Evolutionary conservation across 2,329 filamentous ascomycete species (phyloP).

Genomic region (Verticillium alfalfae): DNA sequence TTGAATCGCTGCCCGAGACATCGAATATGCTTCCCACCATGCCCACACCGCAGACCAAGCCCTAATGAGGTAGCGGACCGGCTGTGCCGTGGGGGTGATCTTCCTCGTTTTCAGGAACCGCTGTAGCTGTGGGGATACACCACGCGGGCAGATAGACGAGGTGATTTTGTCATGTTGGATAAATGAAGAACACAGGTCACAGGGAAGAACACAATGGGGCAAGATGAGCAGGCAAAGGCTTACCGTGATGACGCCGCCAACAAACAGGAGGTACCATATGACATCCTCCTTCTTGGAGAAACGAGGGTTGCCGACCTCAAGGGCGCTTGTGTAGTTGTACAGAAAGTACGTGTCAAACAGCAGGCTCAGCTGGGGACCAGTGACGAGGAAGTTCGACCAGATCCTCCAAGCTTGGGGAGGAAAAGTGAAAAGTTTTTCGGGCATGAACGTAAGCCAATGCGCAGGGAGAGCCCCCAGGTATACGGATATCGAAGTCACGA

Average conservation of each 20-base stretch:
- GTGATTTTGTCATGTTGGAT: conserved; percentile 15
- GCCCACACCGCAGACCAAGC: conserved; percentile 61
- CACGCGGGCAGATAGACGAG: conserved; percentile 77
- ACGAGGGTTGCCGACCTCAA: conserved; percentile 67
- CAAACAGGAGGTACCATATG: conserved; percentile 73
- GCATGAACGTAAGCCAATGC: conserved; percentile 46
- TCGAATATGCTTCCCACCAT: conserved; percentile 73
- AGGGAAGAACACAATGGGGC: neutral
- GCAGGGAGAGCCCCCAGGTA: conserved; percentile 48
- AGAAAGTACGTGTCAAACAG: conserved; percentile 71
- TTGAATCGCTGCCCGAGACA: conserved; percentile 58
- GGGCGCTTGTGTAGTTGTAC: conserved; percentile 69
- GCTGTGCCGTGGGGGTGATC: conserved; percentile 63
- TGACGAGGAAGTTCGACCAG: conserved; percentile 35
- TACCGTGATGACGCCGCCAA: conserved; percentile 71
- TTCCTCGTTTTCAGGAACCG: conserved; percentile 83
- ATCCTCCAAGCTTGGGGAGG: conserved; percentile 38
- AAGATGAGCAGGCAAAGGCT: conserved; percentile 32
- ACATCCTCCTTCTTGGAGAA: conserved; percentile 74
- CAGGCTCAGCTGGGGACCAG: conserved; percentile 36
- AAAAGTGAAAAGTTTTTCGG: conserved; percentile 44
- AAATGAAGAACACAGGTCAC: neutral
- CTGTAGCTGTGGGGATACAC: conserved; percentile 63
- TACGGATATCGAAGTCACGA: conserved; percentile 55
- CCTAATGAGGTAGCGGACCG: conserved; percentile 62